Evolutionary conservation across 768 basidiomycete genomes (phyloP).

Genomic region (Leccinum incarnatum): DNA sequence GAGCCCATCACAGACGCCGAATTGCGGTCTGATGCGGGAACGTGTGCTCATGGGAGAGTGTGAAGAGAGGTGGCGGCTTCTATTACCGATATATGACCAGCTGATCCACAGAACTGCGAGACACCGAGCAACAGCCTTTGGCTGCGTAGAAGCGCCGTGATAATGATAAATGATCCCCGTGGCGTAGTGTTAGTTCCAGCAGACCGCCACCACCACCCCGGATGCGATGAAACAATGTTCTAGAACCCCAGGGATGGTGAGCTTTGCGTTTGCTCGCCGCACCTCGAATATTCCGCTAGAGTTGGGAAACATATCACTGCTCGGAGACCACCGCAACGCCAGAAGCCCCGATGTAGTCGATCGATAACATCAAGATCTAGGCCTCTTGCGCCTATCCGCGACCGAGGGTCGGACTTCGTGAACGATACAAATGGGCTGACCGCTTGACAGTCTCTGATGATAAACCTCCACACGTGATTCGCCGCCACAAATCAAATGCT

Average conservation of each 20-base stretch:
- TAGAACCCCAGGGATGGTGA: slow-evolving; percentile 36
- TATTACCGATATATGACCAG: slow-evolving; percentile 13
- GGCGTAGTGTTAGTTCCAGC: slow-evolving; percentile 28
- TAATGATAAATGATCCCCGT: slow-evolving; percentile 27
- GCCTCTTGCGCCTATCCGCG: slow-evolving; percentile 39
- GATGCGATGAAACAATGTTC: slow-evolving; percentile 37
- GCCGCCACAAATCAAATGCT: slow-evolving; percentile 41
- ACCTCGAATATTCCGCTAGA: slow-evolving; percentile 30
- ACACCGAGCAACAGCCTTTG: slow-evolving; percentile 9
- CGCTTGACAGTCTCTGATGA: slow-evolving; percentile 23
- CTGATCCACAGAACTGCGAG: slow-evolving; percentile 4
- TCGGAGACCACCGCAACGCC: slow-evolving; percentile 14
- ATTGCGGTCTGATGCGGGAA: slow-evolving; percentile 23
- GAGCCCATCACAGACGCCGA: not conserved
- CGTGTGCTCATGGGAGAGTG: slow-evolving; percentile 35
- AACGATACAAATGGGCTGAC: slow-evolving; percentile 55
- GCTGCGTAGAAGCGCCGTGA: slow-evolving; percentile 4
- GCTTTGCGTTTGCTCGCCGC: slow-evolving; percentile 35
- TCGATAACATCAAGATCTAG: slow-evolving; percentile 41
- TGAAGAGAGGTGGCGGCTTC: slow-evolving; percentile 38
- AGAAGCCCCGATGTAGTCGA: slow-evolving; percentile 49
- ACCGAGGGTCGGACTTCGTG: slow-evolving; percentile 52
- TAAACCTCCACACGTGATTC: slow-evolving; percentile 14
- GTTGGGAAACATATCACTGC: slow-evolving; percentile 36
- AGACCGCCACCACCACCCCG: slow-evolving; percentile 34